Conservation (phyloP, 345 rosid species). For the Orychophragmus violaceus region DNA sequence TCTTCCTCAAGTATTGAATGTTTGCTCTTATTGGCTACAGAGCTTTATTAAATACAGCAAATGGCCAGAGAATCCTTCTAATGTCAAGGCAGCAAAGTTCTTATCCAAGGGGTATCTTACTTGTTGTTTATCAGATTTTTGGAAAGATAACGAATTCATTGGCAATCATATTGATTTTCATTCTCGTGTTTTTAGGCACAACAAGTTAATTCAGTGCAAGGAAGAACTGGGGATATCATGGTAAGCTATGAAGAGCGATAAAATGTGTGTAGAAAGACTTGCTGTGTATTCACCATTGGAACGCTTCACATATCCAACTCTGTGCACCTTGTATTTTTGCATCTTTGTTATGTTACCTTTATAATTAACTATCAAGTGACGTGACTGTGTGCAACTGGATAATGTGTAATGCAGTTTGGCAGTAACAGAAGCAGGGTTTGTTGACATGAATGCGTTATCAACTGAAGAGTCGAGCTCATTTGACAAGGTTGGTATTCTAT, state of each 20-base stretch:
- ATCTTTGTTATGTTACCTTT: background rate
- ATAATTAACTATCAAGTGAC: background rate
- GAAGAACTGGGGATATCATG: slow-evolving; percentile 55
- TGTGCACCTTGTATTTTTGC: background rate
- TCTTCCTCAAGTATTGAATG: slow-evolving; percentile 55
- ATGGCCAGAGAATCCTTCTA: slow-evolving; percentile 87
- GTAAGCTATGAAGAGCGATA: slow-evolving; percentile 38
- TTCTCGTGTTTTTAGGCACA: slow-evolving; percentile 56
- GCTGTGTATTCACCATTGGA: background rate
- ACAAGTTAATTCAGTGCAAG: slow-evolving; percentile 62
- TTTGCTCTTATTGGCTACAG: slow-evolving; percentile 92
- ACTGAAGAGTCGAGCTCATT: slow-evolving; percentile 53
- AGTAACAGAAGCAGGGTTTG: slow-evolving; percentile 31
- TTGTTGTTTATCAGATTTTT: background rate
- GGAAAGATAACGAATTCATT: background rate
- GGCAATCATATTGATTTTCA: background rate
- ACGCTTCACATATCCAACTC: background rate
- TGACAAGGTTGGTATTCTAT: slow-evolving; percentile 54
- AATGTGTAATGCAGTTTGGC: slow-evolving; percentile 47
- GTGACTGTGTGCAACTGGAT: background rate
- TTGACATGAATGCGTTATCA: slow-evolving; percentile 35
- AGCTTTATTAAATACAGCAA: slow-evolving; percentile 90
- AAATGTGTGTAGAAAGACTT: background rate
- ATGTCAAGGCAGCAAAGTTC: slow-evolving; percentile 82
- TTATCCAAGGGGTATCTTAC: slow-evolving; percentile 72